Percentiles rank a stretch among this genome's conserved stretches.
Conservation (phyloP, 331 rosid species). For the Malus hybrid region DNA sequence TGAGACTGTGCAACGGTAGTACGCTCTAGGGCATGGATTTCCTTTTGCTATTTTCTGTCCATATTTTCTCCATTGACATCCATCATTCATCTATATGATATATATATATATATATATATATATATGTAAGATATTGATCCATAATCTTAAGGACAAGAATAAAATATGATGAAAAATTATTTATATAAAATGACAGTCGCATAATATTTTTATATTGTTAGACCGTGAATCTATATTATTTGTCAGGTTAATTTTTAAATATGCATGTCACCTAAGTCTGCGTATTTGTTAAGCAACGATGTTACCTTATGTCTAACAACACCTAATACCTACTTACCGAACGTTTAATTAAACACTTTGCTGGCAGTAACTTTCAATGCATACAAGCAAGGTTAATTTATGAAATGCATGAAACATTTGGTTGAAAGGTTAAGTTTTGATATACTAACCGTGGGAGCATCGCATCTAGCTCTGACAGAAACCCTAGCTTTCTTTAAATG, state of each 20-base stretch:
- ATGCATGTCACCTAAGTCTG: too few relatives aligned
- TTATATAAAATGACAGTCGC: too few relatives aligned
- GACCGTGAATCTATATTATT: background rate
- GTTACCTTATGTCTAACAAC: too few relatives aligned
- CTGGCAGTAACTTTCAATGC: background rate
- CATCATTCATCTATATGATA: slow-evolving; percentile 50
- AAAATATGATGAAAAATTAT: background rate
- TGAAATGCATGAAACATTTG: background rate
- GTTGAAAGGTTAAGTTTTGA: background rate
- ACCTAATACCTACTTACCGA: too few relatives aligned
- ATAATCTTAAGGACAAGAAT: too few relatives aligned
- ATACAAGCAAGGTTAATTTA: background rate
- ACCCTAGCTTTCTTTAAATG: slow-evolving; percentile 58
- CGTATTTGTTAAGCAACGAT: too few relatives aligned
- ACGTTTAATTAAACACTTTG: background rate
- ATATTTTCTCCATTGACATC: slow-evolving; percentile 84
- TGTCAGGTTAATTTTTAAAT: background rate
- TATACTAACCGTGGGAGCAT: slow-evolving; percentile 48
- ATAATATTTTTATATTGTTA: background rate
- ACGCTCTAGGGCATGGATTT: slow-evolving; percentile 68
- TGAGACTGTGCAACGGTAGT: slow-evolving; percentile 64
- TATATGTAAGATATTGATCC: too few relatives aligned
- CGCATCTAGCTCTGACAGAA: slow-evolving; percentile 61
- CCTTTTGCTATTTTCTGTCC: slow-evolving; percentile 78
- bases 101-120: too few relatives aligned